Evolutionary conservation across 2,329 filamentous ascomycete genomes (phyloP), one percentile per base, ranked within the genome.

Genomic region (Whalleya microplaca): DNA sequence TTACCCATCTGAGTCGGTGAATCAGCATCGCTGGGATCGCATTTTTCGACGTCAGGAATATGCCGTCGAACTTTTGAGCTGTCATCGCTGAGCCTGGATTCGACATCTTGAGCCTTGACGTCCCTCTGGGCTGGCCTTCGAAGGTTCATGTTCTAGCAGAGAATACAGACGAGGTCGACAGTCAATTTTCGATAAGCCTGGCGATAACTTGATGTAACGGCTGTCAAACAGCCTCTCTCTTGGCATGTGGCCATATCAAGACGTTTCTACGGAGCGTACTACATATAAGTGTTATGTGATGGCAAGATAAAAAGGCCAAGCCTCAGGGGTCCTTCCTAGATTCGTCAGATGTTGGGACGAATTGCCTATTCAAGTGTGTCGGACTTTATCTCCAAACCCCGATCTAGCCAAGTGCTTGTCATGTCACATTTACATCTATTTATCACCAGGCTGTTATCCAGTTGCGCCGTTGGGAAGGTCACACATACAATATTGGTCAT

Each of bases 371-470:
- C 9, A 4, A 27, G 23, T 9, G 9, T 27, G 23, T 27, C 23
- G 23, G 32, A 37, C 19, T 58, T 62, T 49, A 51, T 43, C 44
- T 10, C n/a, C 21, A 62, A 58, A 54, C n/a, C 49, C 61, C 56
- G 56, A 12, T 27, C 20, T 19, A 3, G 42, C 16, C 12, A 21
- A 20, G 27, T n/a, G 20, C 4, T 16, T 12, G 6, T 2, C 19
- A 52, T 6, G 45, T 45, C 8, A n/a, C 40, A 23, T 51, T 21
- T 50, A 52, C 56, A 12, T 47, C 21, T 32, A 9, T 47, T 21
- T 32, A 14, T 14, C 5, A 3, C 10, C 8, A 18, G 8, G 4
- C 19, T 16, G 19, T 41, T 56, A 57, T 37, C n/a, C 2, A 43
- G 7, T 48, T 43, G 5, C 41, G 43, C 32, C 19, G 19, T 45